Evolutionary conservation across 176 grass and related monocot genomes (phyloP).

Genomic region (Eragrostis curvula): DNA sequence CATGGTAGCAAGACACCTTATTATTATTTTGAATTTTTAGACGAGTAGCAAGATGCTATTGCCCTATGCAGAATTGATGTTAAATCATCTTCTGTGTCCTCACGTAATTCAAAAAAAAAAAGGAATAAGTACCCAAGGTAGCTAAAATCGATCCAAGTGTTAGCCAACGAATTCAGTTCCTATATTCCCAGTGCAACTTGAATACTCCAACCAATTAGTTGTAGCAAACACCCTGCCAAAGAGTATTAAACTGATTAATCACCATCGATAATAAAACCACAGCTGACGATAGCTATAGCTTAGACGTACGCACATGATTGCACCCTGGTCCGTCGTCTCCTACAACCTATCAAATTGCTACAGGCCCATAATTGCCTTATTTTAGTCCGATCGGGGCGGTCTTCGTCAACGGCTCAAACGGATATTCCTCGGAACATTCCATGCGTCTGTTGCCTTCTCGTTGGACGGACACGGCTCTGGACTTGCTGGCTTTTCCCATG

Average conservation of each 20-base stretch:
- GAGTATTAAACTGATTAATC: background rate
- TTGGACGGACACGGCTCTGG: background rate
- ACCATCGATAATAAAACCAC: background rate
- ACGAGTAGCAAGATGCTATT: too few species aligned
- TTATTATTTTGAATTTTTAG: too few species aligned
- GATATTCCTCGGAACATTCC: slow-evolving; percentile 34
- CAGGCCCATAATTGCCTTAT: background rate
- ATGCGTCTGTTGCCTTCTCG: background rate
- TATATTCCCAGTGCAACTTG: background rate
- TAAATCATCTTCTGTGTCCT: too few species aligned
- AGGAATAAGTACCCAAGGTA: too few species aligned
- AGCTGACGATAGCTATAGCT: background rate
- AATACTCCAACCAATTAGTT: background rate
- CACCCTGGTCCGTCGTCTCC: background rate
- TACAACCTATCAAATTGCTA: background rate
- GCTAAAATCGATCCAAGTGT: background rate
- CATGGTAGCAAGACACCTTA: too few species aligned
- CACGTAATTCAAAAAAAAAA: too few species aligned
- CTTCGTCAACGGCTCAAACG: slow-evolving; percentile 14
- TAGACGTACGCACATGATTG: background rate
- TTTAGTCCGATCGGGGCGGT: background rate
- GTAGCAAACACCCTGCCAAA: background rate
- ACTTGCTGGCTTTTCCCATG: background rate
- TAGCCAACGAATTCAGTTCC: background rate
- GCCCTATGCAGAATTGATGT: too few species aligned